Evolutionary conservation across 441 rosid genomes (phyloP).

Genomic region (Lagerstroemia fauriei): DNA sequence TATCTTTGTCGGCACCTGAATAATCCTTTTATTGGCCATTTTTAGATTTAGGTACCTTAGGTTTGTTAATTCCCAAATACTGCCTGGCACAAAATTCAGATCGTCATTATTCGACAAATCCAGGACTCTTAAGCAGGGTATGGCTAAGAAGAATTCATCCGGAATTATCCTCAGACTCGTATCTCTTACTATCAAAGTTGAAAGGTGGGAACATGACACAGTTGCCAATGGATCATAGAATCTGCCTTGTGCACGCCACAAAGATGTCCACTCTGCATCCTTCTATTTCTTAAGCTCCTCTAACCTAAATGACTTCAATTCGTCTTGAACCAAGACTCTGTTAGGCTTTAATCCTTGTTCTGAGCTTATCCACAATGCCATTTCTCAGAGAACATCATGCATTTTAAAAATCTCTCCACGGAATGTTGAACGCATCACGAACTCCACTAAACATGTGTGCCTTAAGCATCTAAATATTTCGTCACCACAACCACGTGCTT

Average conservation of each 20-base stretch:
- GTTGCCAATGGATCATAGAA: not conserved
- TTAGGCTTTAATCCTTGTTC: slow-evolving; percentile 21
- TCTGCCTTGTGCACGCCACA: not conserved
- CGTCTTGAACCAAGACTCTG: slow-evolving; percentile 22
- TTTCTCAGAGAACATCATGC: slow-evolving; percentile 49
- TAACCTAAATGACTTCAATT: not conserved
- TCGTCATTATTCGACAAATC: not conserved
- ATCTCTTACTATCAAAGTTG: not conserved
- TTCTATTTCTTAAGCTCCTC: not conserved
- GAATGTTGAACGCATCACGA: not conserved
- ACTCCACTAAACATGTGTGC: slow-evolving; percentile 33
- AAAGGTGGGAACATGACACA: not conserved
- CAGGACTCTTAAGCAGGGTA: not conserved
- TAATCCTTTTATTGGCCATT: too few species aligned
- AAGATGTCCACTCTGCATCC: not conserved
- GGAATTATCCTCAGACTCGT: not conserved
- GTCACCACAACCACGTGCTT: slow-evolving; percentile 19
- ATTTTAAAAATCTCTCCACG: slow-evolving; percentile 17
- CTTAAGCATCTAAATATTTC: slow-evolving; percentile 29
- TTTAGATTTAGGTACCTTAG: not conserved
- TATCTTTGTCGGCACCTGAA: not conserved
- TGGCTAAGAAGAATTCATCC: not conserved
- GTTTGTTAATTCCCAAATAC: not conserved
- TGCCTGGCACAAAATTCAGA: not conserved
- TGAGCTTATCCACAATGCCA: slow-evolving; percentile 44